Evolutionary conservation across 225 moss, liverwort and hornwort genomes (phyloP).

Genomic region (Takakia lepidozioides): DNA sequence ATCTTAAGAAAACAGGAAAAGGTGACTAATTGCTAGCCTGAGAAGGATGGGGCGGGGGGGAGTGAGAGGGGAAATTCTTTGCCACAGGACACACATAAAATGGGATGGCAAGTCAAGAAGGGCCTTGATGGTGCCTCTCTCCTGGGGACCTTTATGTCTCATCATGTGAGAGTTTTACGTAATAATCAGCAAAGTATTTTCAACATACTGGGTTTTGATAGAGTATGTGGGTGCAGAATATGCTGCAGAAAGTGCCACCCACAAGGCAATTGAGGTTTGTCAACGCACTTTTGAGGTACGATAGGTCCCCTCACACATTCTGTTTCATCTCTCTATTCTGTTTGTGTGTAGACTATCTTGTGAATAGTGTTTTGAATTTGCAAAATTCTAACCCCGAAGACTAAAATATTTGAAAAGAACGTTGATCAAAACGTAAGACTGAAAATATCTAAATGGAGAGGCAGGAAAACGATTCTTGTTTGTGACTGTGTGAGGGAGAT

Average conservation of each 20-base stretch:
- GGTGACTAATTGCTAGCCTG: not conserved
- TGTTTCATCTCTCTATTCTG: not conserved
- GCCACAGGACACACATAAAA: not conserved
- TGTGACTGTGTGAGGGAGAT: too few species aligned
- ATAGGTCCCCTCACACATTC: not conserved
- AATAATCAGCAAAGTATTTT: not conserved
- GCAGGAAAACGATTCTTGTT: too few species aligned
- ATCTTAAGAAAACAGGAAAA: not conserved
- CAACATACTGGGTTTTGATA: not conserved
- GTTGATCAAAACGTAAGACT: too few species aligned
- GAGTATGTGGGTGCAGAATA: slow-evolving; percentile 51
- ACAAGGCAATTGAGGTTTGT: slow-evolving; percentile 79
- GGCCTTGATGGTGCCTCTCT: not conserved
- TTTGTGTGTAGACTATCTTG: not conserved
- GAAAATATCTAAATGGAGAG: too few species aligned
- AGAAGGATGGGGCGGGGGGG: not conserved
- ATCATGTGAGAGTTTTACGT: not conserved
- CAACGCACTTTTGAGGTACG: slow-evolving; percentile 32
- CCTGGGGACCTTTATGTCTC: not conserved
- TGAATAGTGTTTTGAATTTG: too few species aligned
- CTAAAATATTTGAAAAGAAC: too few species aligned
- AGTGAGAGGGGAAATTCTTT: not conserved
- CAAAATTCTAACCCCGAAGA: too few species aligned
- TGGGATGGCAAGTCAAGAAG: not conserved
- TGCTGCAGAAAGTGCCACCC: slow-evolving; percentile 79